A percentile compares a stretch with the other conserved stretches of the same genome.
phyloP scores from a whole-genome alignment of 176 grass and related monocot genomes.

The Avena eriantha region DNA sequence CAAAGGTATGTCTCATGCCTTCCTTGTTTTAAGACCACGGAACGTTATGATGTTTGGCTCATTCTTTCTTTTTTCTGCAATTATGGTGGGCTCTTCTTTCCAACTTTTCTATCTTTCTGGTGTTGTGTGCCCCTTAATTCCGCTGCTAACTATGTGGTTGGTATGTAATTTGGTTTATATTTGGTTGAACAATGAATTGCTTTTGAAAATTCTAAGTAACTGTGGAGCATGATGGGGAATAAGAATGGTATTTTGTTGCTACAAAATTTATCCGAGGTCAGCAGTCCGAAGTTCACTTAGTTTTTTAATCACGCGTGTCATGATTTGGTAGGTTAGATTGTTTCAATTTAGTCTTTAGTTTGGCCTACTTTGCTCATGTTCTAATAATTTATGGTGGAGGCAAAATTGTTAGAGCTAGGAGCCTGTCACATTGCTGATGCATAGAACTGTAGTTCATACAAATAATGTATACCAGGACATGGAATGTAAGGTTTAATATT shows the following conservation, averaged over 20 bases:
- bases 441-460: conserved; percentile 4
- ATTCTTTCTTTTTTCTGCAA: neutral
- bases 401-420: neutral
- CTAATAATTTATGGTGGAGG: neutral
- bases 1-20: conserved; percentile 50
- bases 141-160: neutral
- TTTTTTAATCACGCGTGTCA: neutral
- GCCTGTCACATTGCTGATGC: neutral
- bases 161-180: neutral
- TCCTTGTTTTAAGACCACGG: neutral
- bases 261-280: neutral
- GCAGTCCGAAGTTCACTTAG: conserved; percentile 21
- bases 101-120: too few species aligned
- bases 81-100: neutral
- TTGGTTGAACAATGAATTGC: neutral
- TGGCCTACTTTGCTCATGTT: conserved; percentile 2
- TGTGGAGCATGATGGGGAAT: neutral
- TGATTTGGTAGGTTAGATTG: conserved; percentile 22
- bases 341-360: neutral
- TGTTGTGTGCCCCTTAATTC: neutral
- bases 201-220: neutral
- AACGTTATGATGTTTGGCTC: neutral
- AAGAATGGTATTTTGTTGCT: neutral
- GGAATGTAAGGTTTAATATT: neutral
- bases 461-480: conserved; percentile 19